Conservation (phyloP, 805 yeast genomes). For the Saccharomycopsis malanga region DNA sequence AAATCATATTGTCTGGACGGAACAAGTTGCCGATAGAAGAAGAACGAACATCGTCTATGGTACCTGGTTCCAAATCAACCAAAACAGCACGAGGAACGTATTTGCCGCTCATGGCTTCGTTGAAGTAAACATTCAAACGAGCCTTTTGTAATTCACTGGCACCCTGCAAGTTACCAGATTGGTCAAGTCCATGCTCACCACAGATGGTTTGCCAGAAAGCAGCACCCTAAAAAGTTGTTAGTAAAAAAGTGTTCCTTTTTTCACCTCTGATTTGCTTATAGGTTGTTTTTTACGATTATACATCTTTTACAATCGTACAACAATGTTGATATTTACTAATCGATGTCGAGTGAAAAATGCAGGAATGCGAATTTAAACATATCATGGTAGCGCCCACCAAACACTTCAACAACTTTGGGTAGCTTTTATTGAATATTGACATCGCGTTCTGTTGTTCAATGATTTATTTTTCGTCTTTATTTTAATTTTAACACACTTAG, state of each 20-base stretch:
- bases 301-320: too few relatives aligned
- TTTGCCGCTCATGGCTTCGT: conserved; percentile 80
- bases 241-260: background rate
- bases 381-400: too few relatives aligned
- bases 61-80: conserved; percentile 92
- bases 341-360: too few relatives aligned
- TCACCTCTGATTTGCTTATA: conserved; percentile 13
- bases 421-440: too few relatives aligned
- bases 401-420: too few relatives aligned
- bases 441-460: too few relatives aligned
- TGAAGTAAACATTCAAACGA: conserved; percentile 76
- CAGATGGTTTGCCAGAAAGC: conserved; percentile 92
- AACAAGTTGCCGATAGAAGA: conserved; percentile 79
- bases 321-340: too few relatives aligned
- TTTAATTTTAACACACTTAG: too few relatives aligned
- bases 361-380: too few relatives aligned
- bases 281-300: too few relatives aligned
- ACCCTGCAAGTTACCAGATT: conserved; percentile 66
- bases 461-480: too few relatives aligned
- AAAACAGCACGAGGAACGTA: conserved; percentile 91
- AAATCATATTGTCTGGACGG: conserved; percentile 87
- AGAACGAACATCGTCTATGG: conserved; percentile 76
- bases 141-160: conserved; percentile 43
- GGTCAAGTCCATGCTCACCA: conserved; percentile 79
- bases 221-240: conserved; percentile 50